Evolutionary conservation across 192 early-diverging fungal species (phyloP), one percentile per base, ranked within the genome.

Genomic region (Coemansia sp.): DNA sequence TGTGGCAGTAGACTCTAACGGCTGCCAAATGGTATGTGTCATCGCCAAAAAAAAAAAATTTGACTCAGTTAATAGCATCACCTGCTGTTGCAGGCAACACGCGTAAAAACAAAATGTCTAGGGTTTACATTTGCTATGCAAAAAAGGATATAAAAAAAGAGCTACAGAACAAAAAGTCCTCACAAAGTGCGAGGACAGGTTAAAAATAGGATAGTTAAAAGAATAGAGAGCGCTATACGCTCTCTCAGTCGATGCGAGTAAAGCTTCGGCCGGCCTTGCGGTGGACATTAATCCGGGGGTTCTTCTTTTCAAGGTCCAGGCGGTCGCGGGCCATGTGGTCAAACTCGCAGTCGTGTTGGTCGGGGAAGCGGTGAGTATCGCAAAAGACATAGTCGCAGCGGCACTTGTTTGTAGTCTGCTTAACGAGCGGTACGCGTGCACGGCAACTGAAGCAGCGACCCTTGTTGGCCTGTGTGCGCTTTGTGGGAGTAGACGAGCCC

Each of bases 321-420:
- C 89, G 88, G 74, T 89, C 92, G 76, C 87, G 78, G 41, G 87
- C 83, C 70, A 87, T 88, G 85, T 88, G 89, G 83, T 94, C 91
- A 85, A 94, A 90, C 73, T 91, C 89, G 78, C 92, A 94, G 64
- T 91, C 85, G 72, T 94, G 92, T 64, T 89, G 86, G 70, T 90
- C 85, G 9, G 89, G 87, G 47, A 84, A 87, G 71, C 88, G 89
- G 80, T 94, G 92, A 20, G 85, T 73, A 57, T 92, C 91, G 73
- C 92, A 94, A 70, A 89, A 94, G 24, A 92, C 85, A 64, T 89
- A 90, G 63, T 88, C 86, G 78, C 92, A 94, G 55, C 90, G 85
- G 73, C 92, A 94, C 68, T 88, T 91, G 84, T 92, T 94, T 61
- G 87, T 89, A 15, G 88, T 85, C 75, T 94, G 91, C 72, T 94